Conservation (phyloP, 371 early-diverging fungal species). For the Mortierella sp. region DNA sequence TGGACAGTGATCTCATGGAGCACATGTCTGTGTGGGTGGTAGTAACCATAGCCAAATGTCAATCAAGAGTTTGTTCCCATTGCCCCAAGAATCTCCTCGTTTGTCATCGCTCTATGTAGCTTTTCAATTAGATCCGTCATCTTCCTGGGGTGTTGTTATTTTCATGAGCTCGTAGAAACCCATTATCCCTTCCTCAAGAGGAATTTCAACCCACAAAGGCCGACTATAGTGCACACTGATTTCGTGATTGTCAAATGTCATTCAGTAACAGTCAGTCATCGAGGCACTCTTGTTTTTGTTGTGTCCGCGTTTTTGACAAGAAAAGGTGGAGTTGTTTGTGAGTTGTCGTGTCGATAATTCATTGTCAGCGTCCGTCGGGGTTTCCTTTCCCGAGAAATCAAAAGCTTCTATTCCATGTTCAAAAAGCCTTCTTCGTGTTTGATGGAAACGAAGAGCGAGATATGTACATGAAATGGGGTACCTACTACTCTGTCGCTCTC, state of each 20-base stretch:
- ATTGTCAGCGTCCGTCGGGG: neutral
- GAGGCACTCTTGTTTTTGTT: neutral
- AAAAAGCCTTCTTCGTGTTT: too few species aligned
- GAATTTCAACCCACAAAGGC: neutral
- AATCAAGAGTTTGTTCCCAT: neutral
- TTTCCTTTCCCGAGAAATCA: neutral
- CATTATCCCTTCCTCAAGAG: too few species aligned
- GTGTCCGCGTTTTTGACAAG: neutral
- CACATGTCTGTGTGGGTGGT: neutral
- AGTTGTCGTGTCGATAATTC: neutral
- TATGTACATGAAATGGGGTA: conserved; percentile 1
- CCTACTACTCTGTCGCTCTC: too few species aligned
- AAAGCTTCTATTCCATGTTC: too few species aligned
- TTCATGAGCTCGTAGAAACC: neutral
- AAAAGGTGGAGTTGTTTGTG: neutral
- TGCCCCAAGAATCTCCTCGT: neutral
- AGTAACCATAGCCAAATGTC: neutral
- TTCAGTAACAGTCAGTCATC: neutral
- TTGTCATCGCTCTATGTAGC: neutral
- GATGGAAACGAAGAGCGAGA: too few species aligned
- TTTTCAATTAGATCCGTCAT: too few species aligned
- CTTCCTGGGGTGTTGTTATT: neutral
- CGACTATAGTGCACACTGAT: neutral
- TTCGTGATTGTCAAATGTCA: conserved; percentile 7
- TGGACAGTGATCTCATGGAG: neutral